phyloP scores from a whole-genome alignment of 345 rosid genomes.

The Zanthoxylum bungeanum region DNA sequence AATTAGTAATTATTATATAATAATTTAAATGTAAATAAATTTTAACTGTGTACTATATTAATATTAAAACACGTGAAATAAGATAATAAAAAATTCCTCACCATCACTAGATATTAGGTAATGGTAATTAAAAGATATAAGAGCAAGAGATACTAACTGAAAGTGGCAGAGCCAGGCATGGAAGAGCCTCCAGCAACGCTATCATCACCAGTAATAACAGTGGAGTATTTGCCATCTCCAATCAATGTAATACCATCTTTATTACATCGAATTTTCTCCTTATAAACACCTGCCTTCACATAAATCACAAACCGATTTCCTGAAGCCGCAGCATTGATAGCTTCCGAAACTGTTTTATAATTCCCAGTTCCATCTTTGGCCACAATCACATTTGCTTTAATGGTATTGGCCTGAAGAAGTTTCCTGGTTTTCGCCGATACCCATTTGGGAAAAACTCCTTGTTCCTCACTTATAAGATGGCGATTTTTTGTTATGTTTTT shows the following conservation, averaged over 20 bases:
- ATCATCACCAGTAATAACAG: slow-evolving; percentile 51
- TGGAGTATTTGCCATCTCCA: slow-evolving; percentile 78
- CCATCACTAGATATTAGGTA: no score
- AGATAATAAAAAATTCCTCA: no score
- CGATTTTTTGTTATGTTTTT: slow-evolving; percentile 2
- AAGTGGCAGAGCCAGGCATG: slow-evolving; percentile 61
- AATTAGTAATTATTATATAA: no score
- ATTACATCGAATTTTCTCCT: slow-evolving; percentile 52
- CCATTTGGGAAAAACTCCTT: slow-evolving; percentile 46
- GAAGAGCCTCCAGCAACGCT: slow-evolving; percentile 58
- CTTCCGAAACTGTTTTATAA: slow-evolving; percentile 57
- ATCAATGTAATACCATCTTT: slow-evolving; percentile 67
- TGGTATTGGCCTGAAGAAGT: slow-evolving; percentile 30
- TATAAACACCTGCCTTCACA: slow-evolving; percentile 76
- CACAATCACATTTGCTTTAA: slow-evolving; percentile 54
- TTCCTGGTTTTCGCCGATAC: slow-evolving; percentile 45
- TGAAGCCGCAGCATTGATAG: slow-evolving; percentile 56
- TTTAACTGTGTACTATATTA: no score
- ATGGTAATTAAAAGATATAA: not conserved
- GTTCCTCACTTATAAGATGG: slow-evolving; percentile 6
- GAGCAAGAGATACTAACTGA: slow-evolving; percentile 43
- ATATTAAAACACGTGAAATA: no score
- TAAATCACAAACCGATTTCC: slow-evolving; percentile 68
- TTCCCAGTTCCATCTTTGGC: slow-evolving; percentile 85
- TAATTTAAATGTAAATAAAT: no score